A percentile compares a stretch with the other conserved stretches of the same genome.
These are phyloP conservation scores for Vanderwaltozyma tropicalis DNA, from an alignment of 805 yeast species.

Conservation along the genomic window DNA sequence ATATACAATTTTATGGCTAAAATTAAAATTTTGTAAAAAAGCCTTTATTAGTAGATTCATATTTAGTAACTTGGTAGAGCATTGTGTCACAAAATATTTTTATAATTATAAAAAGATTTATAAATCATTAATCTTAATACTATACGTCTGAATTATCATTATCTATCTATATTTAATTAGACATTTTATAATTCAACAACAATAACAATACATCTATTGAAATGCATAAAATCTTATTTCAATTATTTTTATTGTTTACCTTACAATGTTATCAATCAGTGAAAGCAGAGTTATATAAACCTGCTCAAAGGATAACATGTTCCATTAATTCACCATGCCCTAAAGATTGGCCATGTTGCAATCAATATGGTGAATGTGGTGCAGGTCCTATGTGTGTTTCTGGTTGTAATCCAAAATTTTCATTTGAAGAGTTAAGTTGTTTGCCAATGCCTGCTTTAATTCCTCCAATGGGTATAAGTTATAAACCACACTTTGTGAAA, in stretches of 20 bases:
- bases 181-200: too few relatives aligned
- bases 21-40: too few relatives aligned
- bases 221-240: conserved; percentile 1
- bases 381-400: conserved; percentile 68
- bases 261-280: neutral
- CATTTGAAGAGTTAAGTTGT: conserved; percentile 59
- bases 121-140: too few relatives aligned
- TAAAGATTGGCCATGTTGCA: conserved; percentile 70
- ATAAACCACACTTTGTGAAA: neutral
- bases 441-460: conserved; percentile 60
- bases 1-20: too few relatives aligned
- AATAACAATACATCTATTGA: too few relatives aligned
- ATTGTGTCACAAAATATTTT: too few relatives aligned
- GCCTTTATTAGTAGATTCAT: too few relatives aligned
- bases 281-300: conserved; percentile 17
- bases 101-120: too few relatives aligned
- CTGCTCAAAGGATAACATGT: conserved; percentile 17
- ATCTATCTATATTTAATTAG: too few relatives aligned
- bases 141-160: too few relatives aligned
- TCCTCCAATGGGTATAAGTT: conserved; percentile 31
- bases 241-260: conserved; percentile 2
- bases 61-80: too few relatives aligned
- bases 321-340: conserved; percentile 45
- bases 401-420: conserved; percentile 75
- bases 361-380: conserved; percentile 78